Percentiles rank a stretch among this genome's conserved stretches.
Conservation (phyloP, 2,329 filamentous ascomycete species). For the Rutstroemia sp. region DNA sequence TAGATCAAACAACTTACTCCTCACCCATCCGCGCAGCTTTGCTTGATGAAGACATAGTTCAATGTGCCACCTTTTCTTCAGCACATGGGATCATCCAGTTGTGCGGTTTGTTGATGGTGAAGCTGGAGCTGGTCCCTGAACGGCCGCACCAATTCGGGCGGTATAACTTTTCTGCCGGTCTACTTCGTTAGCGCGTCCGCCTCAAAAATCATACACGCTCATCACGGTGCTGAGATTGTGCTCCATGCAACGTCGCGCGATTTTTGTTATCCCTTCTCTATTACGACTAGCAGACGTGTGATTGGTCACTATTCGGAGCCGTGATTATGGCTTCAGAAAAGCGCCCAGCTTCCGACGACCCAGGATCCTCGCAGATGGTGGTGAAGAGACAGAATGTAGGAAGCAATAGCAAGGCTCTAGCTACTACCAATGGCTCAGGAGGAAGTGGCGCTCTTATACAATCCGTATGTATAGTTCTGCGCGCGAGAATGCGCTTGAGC, state of each 20-base stretch:
- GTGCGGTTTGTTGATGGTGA: background rate
- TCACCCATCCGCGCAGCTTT: slow-evolving; percentile 66
- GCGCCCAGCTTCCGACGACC: slow-evolving; percentile 78
- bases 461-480: slow-evolving; percentile 43
- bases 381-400: slow-evolving; percentile 81
- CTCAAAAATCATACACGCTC: slow-evolving; percentile 7
- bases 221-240: background rate
- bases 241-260: slow-evolving; percentile 1
- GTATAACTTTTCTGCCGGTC: no score
- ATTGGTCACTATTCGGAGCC: background rate
- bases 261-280: background rate
- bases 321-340: slow-evolving; percentile 78
- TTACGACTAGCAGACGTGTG: background rate
- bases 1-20: slow-evolving; percentile 49
- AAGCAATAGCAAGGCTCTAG: slow-evolving; percentile 41
- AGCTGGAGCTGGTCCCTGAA: slow-evolving; percentile 3
- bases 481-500: slow-evolving; percentile 5
- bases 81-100: background rate
- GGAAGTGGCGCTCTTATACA: slow-evolving; percentile 58
- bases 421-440: slow-evolving; percentile 47
- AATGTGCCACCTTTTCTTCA: background rate
- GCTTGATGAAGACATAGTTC: slow-evolving; percentile 44
- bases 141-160: background rate
- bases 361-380: slow-evolving; percentile 69
- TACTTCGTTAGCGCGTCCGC: slow-evolving; percentile 2